These are phyloP conservation scores for Mucor indicus DNA, from an alignment of 371 early-diverging fungal species.

Conservation along the genomic window DNA sequence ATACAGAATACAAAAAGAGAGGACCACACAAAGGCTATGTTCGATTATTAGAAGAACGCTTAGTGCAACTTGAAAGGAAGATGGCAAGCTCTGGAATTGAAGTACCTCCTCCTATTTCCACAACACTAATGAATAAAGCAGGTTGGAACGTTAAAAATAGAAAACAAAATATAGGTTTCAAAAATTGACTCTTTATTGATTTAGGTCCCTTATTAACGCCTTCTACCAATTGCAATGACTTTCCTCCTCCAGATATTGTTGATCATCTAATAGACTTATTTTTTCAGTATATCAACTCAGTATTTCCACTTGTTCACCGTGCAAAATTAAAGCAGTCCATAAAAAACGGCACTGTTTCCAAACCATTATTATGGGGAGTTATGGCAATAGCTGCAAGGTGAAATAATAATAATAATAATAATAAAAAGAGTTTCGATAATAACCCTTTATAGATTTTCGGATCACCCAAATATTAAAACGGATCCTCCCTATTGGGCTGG, in stretches of 20 bases:
- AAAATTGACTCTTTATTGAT: too few relatives aligned
- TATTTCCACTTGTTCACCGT: conserved; percentile 56
- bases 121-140: too few relatives aligned
- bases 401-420: too few relatives aligned
- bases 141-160: too few relatives aligned
- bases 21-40: conserved; percentile 81
- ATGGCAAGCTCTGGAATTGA: conserved; percentile 22
- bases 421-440: too few relatives aligned
- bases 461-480: conserved; percentile 38
- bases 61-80: conserved; percentile 63
- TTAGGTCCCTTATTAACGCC: too few relatives aligned
- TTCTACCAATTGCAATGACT: too few relatives aligned
- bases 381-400: conserved; percentile 49
- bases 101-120: conserved; percentile 6
- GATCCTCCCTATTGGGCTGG: conserved; percentile 48
- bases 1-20: conserved; percentile 73
- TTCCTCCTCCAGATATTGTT: conserved; percentile 44
- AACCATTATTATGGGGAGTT: conserved; percentile 39
- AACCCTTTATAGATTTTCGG: conserved; percentile 32
- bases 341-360: conserved; percentile 28
- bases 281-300: conserved; percentile 54
- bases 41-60: conserved; percentile 65
- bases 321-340: conserved; percentile 29
- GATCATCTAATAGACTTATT: conserved; percentile 57
- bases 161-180: too few relatives aligned